A percentile compares a stretch with the other conserved stretches of the same genome.
phyloP scores from a whole-genome alignment of 129 eudicot species.

The Centrapalus pauciflorus region DNA sequence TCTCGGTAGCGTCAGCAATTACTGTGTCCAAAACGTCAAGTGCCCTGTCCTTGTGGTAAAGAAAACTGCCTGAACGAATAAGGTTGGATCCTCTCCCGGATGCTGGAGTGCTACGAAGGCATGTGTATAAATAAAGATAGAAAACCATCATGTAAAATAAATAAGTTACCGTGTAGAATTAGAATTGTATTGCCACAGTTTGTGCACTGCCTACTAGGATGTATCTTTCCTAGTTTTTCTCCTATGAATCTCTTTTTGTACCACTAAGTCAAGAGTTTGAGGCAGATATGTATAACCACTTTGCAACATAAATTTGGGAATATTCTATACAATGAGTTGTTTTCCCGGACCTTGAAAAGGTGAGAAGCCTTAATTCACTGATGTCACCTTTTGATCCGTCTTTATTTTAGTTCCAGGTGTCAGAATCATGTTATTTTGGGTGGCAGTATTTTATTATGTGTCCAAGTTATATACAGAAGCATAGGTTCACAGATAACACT shows the following conservation, averaged over 20 bases:
- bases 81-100: neutral
- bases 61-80: slow-evolving; percentile 27
- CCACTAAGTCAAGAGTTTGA: too few relatives aligned
- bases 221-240: neutral
- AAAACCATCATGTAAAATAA: slow-evolving; percentile 14
- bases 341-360: too few relatives aligned
- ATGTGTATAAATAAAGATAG: slow-evolving; percentile 4
- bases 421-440: too few relatives aligned
- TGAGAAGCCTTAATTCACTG: too few relatives aligned
- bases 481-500: slow-evolving; percentile 2
- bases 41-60: slow-evolving; percentile 65
- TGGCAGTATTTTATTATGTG: too few relatives aligned
- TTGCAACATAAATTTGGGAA: too few relatives aligned
- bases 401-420: neutral
- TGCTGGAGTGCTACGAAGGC: neutral
- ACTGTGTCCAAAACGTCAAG: slow-evolving; percentile 49
- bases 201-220: neutral
- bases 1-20: slow-evolving; percentile 68
- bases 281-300: too few relatives aligned
- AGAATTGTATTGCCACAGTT: neutral
- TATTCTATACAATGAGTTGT: too few relatives aligned
- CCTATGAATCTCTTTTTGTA: neutral
- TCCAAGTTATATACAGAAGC: neutral
- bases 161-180: neutral
- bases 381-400: neutral